Evolutionary conservation across 176 grass and related monocot species (phyloP).

Genomic region (Carex pumila): DNA sequence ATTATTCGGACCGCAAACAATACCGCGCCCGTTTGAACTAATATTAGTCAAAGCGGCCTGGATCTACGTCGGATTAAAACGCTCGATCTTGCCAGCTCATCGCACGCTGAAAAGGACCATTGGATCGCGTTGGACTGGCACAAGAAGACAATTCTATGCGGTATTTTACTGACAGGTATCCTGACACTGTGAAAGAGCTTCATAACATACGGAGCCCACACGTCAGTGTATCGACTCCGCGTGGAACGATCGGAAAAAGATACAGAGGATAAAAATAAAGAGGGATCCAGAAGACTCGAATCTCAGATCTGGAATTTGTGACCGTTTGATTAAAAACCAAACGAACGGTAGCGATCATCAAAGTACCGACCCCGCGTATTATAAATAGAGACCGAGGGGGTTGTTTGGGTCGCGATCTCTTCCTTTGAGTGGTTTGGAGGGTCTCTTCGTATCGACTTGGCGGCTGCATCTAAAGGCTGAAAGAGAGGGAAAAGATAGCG

Average conservation of each 20-base stretch:
- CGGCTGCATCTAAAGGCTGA: conserved; percentile 7
- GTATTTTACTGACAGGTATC: background rate
- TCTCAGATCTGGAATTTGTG: background rate
- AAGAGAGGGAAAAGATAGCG: background rate
- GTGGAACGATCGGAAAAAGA: background rate
- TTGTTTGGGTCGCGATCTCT: background rate
- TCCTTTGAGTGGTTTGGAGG: conserved; percentile 17
- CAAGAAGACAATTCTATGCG: background rate
- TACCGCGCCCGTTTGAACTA: background rate
- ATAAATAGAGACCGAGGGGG: background rate
- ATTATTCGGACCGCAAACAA: background rate
- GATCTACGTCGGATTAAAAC: conserved; percentile 6
- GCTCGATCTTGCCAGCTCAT: conserved; percentile 3
- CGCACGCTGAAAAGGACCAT: background rate
- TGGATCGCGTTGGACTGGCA: background rate
- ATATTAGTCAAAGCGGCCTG: background rate
- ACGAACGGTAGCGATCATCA: background rate
- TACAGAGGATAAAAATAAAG: background rate
- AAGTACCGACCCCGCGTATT: background rate
- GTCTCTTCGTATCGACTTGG: background rate
- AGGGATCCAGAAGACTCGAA: conserved; percentile 16
- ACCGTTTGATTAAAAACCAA: background rate
- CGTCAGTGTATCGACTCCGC: background rate
- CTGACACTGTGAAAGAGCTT: background rate
- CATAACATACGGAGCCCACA: background rate